Base-by-base conservation (phyloP, 78 protist genomes). In the Dictyostelium intermedium region DNA sequence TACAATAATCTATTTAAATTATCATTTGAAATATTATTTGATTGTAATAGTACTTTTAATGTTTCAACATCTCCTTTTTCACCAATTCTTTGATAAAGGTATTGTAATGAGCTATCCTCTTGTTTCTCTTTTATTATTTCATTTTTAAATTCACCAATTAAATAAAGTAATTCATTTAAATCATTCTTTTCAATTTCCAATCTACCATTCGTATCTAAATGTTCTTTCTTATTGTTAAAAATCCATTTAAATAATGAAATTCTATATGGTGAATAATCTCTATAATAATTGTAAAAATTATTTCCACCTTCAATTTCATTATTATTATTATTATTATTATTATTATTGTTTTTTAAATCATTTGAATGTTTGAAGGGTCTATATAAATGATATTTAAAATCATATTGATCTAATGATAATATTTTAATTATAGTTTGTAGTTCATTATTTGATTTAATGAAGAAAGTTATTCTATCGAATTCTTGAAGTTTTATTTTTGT, bases 211-310 rank as follows among this genome's bases (percentile, higher is more conserved):
- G 5, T 27, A 10, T 66, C 20, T 66, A 66, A 27, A 66, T 66
- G 39, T 66, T 66, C 39, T 27, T 66, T 66, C 25, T 13, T 66
- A 66, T 66, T 66, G 11, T 66, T 66, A 5, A 25, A 66, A 27
- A 66, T 66, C 74, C 74, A 66, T 66, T 66, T 66, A 66, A 66
- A 66, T 27, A 66, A 27, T 27, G 32, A 30, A 25, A 27, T 66
- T 66, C 74, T 66, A 30, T n/a, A 66, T n/a, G 74, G 74, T 66
- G 74, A 66, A 66, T 66, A 66, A 18, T 56, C 66, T 56, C 66
- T 56, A 56, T 20, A 56, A 56, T 56, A 3, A 56, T 56, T 56
- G 27, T 13, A 66, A 66, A 25, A 27, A 11, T 66, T 32, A 66
- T 66, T 66, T 27, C 34, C 72, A 23, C n/a, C 2, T 16, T 53